Conservation (phyloP, 2,329 filamentous ascomycete species). For the Fusarium anthophilum region DNA sequence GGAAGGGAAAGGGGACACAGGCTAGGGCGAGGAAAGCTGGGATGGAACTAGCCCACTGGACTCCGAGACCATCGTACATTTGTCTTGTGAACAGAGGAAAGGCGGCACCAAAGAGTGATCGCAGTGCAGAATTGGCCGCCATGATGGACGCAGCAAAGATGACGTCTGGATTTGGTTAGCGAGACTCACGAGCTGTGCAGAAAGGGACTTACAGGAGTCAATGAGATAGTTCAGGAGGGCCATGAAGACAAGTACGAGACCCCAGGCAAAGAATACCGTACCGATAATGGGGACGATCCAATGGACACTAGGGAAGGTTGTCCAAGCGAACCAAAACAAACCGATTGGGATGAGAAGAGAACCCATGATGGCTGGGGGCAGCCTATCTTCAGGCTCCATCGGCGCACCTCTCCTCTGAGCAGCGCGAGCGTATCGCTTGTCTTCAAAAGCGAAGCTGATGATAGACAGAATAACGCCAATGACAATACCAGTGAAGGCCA, state of each 20-base stretch:
- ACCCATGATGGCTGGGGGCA: slow-evolving; percentile 5
- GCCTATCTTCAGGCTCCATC: background rate
- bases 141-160: slow-evolving; percentile 8
- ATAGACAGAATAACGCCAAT: background rate
- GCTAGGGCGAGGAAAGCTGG: slow-evolving; percentile 78
- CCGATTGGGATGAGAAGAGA: slow-evolving; percentile 8
- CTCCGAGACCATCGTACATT: slow-evolving; percentile 13
- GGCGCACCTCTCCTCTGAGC: background rate
- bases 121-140: slow-evolving; percentile 13
- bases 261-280: background rate
- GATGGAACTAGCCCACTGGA: slow-evolving; percentile 72
- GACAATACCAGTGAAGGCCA: slow-evolving; percentile 2
- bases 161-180: background rate
- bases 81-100: slow-evolving; percentile 19
- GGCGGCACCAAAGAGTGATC: slow-evolving; percentile 15
- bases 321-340: slow-evolving; percentile 26
- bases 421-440: background rate
- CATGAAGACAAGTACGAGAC: slow-evolving; percentile 18
- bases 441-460: background rate
- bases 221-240: slow-evolving; percentile 13
- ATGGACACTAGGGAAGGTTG: background rate
- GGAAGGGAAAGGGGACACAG: slow-evolving; percentile 78
- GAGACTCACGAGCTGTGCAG: fast-evolving
- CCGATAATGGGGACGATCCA: slow-evolving; percentile 13
- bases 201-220: background rate